Evolutionary conservation across 805 yeast genomes (phyloP).

Genomic region (Candida khao-thaluensis): DNA sequence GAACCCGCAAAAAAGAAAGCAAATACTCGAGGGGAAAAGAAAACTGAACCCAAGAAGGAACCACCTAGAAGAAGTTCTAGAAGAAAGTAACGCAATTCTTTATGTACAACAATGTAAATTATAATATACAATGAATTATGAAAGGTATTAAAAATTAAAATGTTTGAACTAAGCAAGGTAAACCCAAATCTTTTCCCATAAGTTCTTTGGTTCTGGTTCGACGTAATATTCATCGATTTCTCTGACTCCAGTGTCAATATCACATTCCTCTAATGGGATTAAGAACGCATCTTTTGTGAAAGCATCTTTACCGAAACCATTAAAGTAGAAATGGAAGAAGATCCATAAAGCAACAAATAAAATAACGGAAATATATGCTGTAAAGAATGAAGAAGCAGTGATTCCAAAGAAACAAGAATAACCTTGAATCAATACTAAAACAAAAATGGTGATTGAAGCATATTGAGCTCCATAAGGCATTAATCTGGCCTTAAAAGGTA

Average conservation of each 20-base stretch:
- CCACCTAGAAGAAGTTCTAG: conserved; percentile 20
- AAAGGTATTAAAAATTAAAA: background rate
- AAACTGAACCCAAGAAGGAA: conserved; percentile 9
- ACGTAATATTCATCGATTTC: conserved; percentile 64
- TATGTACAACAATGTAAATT: conserved; percentile 1
- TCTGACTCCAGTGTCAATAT: conserved; percentile 66
- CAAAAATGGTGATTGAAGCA: conserved; percentile 50
- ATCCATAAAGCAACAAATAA: conserved; percentile 56
- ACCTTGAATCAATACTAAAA: conserved; percentile 72
- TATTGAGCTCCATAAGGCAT: conserved; percentile 72
- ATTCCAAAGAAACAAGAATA: conserved; percentile 59
- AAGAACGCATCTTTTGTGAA: conserved; percentile 40
- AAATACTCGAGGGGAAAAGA: conserved; percentile 18
- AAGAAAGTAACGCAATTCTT: conserved; percentile 13
- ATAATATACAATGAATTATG: conserved; percentile 7
- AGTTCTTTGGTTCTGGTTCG: conserved; percentile 46
- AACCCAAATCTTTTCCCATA: conserved; percentile 58
- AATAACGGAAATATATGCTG: conserved; percentile 69
- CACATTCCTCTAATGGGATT: conserved; percentile 57
- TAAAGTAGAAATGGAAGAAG: conserved; percentile 52
- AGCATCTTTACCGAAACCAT: conserved; percentile 34
- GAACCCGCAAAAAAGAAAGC: conserved; percentile 4
- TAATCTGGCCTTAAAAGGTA: conserved; percentile 72
- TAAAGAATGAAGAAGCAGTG: conserved; percentile 58
- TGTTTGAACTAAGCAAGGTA: conserved; percentile 21